These are phyloP conservation scores for Taphrina wiesneri DNA, from an alignment of 1,139 yeast species.

Conservation along the genomic window DNA sequence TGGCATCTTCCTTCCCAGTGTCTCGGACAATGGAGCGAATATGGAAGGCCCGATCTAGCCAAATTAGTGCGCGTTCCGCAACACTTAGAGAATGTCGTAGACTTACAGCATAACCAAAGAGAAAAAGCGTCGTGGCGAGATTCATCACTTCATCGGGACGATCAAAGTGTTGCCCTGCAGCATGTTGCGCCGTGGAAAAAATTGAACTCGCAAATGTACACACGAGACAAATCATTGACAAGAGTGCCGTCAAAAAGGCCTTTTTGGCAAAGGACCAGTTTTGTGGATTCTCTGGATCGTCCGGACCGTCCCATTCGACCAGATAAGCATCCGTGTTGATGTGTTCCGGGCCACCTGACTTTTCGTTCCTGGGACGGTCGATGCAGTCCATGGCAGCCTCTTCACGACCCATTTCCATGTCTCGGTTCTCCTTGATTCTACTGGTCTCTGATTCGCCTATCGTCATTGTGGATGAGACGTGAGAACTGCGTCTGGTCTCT, in stretches of 20 bases:
- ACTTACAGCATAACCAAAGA: slow-evolving; percentile 65
- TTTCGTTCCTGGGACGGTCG: neutral
- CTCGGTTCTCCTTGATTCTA: neutral
- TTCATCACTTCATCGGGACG: slow-evolving; percentile 48
- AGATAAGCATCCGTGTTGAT: slow-evolving; percentile 44
- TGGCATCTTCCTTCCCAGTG: slow-evolving; percentile 67
- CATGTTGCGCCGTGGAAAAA: slow-evolving; percentile 47
- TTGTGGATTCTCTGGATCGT: slow-evolving; percentile 53
- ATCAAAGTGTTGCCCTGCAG: slow-evolving; percentile 43
- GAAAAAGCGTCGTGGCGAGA: slow-evolving; percentile 57
- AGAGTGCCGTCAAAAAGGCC: slow-evolving; percentile 43
- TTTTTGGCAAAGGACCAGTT: slow-evolving; percentile 51
- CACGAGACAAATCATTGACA: slow-evolving; percentile 48
- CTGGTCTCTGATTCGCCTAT: neutral
- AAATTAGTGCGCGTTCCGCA: neutral
- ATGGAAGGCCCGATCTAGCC: slow-evolving; percentile 63
- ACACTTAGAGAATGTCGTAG: neutral
- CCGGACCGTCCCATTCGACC: slow-evolving; percentile 56
- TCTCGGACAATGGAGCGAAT: slow-evolving; percentile 78
- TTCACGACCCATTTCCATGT: neutral
- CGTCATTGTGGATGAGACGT: slow-evolving; percentile 5
- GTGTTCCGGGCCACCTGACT: neutral
- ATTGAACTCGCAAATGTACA: slow-evolving; percentile 52
- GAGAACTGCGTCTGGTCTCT: neutral
- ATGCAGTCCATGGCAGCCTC: neutral